A percentile compares a stretch with the other conserved stretches of the same genome.
Evolutionary conservation across 2,329 filamentous ascomycete genomes (phyloP).

Genomic region (Calcarisporium arbuscula): DNA sequence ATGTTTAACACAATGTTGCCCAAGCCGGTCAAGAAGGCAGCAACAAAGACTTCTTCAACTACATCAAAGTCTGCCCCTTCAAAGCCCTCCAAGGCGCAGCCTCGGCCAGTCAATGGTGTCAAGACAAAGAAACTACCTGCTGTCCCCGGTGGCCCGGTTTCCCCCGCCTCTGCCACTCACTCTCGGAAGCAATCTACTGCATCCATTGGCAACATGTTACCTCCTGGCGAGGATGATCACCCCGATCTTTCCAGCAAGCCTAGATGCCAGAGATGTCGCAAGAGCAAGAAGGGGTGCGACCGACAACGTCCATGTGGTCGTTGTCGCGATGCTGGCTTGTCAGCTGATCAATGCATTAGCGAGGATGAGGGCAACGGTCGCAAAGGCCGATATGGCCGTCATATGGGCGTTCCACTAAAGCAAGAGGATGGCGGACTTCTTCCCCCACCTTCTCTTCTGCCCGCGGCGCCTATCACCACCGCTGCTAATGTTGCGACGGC

Average conservation of each 20-base stretch:
- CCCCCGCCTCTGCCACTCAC: slow-evolving; percentile 60
- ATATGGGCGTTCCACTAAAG: slow-evolving; percentile 62
- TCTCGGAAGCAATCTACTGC: slow-evolving; percentile 71
- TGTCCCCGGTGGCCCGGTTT: slow-evolving; percentile 44
- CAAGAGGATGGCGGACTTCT: slow-evolving; percentile 43
- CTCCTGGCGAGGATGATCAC: slow-evolving; percentile 72
- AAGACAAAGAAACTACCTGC: slow-evolving; percentile 48
- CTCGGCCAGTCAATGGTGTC: slow-evolving; percentile 28
- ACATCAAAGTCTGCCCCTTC: slow-evolving; percentile 24
- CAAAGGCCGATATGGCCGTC: slow-evolving; percentile 80
- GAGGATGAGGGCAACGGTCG: slow-evolving; percentile 97
- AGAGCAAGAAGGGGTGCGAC: slow-evolving; percentile 99
- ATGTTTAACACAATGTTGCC: slow-evolving; percentile 34
- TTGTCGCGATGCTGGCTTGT: slow-evolving; percentile 93
- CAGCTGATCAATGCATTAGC: slow-evolving; percentile 88
- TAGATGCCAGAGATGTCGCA: slow-evolving; percentile 94
- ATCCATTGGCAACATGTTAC: slow-evolving; percentile 43
- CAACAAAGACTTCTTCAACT: slow-evolving; percentile 34
- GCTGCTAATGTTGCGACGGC: slow-evolving; percentile 20
- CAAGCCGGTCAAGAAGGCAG: slow-evolving; percentile 28
- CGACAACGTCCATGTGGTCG: slow-evolving; percentile 90
- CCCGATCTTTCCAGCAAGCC: slow-evolving; percentile 93
- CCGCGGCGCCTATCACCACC: slow-evolving; percentile 37
- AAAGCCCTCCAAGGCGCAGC: slow-evolving; percentile 38
- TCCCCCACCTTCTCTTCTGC: slow-evolving; percentile 32